Base-by-base conservation (phyloP, 148 eudicot species). In the Persicaria maculosa region DNA sequence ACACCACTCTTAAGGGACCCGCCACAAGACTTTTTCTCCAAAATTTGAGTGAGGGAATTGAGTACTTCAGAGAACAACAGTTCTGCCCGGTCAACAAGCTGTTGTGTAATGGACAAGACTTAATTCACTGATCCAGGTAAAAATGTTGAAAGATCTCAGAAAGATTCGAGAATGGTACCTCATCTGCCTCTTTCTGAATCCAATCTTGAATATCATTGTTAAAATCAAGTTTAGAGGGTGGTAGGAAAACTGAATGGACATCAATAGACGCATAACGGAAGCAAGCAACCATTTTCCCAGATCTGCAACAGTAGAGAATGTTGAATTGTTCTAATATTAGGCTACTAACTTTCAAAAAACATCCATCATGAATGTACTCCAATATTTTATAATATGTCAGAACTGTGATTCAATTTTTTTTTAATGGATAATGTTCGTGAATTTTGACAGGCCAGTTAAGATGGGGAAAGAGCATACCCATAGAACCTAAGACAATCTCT, bases 261-360 rank as follows among this genome's bases (percentile, higher is more conserved):
- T 96, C 93, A 76, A 92, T 96, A 72, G 99, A 88, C 72, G 99
- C 97, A 85, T 96, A 96, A 44, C 97, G 97, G 78, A 96, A 96
- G 81, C 99, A 96, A 81, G 99, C 99, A 78, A 96, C 99, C 99
- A 96, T 92, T 72, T 89, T 86, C 72, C 97, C 99, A 75, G 86
- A 92, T 73, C 99, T 92, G 89, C 81, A 86, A 68, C 5, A 50
- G 47, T 20, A 61, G 14, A 5, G 20, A 20, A 40, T 22, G 36
- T 16, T 31, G 54, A 40, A 65, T 14, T 36, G 70, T 65, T 9
- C 31, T 17, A 7, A 25, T 57, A 57, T 65, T 43, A 65, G 43
- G 46, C 17, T 40, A 65, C 47, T 6, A 65, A 40, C 70, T 14
- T 40, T 17, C 70, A 14, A 65, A 40, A 14, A 65, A 65, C 12